Conservation (phyloP, 306 rosid species). For the Trifolium fragiferum region DNA sequence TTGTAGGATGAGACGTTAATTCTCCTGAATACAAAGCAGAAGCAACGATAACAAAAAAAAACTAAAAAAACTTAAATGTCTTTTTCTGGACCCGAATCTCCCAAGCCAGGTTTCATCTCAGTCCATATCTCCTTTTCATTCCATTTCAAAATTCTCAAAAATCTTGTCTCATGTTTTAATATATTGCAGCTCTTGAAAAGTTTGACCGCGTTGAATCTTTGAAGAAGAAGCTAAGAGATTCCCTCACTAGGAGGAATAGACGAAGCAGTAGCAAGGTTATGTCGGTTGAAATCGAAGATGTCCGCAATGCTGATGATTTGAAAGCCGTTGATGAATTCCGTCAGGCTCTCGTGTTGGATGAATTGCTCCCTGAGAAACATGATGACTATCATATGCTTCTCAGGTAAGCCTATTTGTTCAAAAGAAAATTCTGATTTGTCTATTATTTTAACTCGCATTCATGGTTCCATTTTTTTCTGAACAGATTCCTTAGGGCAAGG, state of each 20-base stretch:
- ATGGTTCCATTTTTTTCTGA: not conserved
- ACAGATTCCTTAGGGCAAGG: constrained; percentile 87
- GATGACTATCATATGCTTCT: constrained; percentile 92
- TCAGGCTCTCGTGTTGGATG: constrained; percentile 75
- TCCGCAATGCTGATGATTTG: constrained; percentile 65
- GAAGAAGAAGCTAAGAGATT: constrained; percentile 64
- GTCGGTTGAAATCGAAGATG: constrained; percentile 80
- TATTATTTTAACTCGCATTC: not conserved
- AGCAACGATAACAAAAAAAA: constrained; percentile 26
- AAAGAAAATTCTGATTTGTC: not conserved
- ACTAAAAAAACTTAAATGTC: constrained; percentile 51
- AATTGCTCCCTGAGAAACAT: constrained; percentile 76
- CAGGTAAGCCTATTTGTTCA: constrained; percentile 15
- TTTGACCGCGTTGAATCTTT: constrained; percentile 60
- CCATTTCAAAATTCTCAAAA: not conserved
- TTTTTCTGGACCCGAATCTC: constrained; percentile 58
- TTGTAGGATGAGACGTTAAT: constrained; percentile 58
- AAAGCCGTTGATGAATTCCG: constrained; percentile 77
- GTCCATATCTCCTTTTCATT: not conserved
- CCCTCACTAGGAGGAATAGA: constrained; percentile 64
- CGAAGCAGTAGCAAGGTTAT: constrained; percentile 79
- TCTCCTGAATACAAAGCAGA: constrained; percentile 40
- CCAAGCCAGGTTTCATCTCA: constrained; percentile 42
- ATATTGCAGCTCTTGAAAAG: constrained; percentile 55
- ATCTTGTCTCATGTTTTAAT: not conserved